A percentile compares a stretch with the other conserved stretches of the same genome.
Conservation (phyloP, 768 basidiomycete species). For the Suillus tomentosus region DNA sequence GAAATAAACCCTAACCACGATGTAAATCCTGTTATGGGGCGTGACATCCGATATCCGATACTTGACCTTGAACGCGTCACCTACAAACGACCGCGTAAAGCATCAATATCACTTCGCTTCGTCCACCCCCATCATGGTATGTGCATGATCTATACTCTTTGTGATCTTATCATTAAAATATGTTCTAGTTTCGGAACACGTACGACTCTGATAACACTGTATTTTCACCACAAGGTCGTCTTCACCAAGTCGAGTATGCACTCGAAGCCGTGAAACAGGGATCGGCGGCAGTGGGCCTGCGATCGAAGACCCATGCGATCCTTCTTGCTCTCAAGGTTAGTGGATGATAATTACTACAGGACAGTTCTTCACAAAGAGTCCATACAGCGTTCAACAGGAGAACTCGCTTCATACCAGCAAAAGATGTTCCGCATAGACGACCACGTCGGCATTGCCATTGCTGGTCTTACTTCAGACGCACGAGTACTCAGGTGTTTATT, state of each 20-base stretch:
- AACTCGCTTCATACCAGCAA: constrained; percentile 99
- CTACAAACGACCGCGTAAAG: constrained; percentile 14
- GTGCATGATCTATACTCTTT: constrained; percentile 15
- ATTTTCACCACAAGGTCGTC: constrained; percentile 93
- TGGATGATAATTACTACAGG: constrained; percentile 2
- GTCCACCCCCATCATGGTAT: constrained; percentile 31
- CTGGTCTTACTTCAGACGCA: constrained; percentile 97
- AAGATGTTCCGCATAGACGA: constrained; percentile 99
- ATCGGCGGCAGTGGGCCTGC: constrained; percentile 95
- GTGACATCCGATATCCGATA: constrained; percentile 15
- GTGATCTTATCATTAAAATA: constrained; percentile 11
- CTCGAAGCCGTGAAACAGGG: constrained; percentile 99
- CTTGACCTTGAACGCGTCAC: constrained; percentile 36
- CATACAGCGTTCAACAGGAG: constrained; percentile 91
- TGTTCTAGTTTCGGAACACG: constrained; percentile 81
- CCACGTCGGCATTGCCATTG: constrained; percentile 99
- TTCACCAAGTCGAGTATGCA: constrained; percentile 98
- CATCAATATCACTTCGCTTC: constrained; percentile 17
- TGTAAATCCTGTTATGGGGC: neutral
- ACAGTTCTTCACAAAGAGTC: constrained; percentile 12
- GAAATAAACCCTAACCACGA: constrained; percentile 9
- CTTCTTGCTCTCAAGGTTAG: constrained; percentile 89
- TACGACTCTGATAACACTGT: constrained; percentile 99
- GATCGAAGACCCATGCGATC: constrained; percentile 93
- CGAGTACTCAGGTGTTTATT: constrained; percentile 82